Conservation (phyloP, 306 rosid species). For the Dicorynia guianensis region DNA sequence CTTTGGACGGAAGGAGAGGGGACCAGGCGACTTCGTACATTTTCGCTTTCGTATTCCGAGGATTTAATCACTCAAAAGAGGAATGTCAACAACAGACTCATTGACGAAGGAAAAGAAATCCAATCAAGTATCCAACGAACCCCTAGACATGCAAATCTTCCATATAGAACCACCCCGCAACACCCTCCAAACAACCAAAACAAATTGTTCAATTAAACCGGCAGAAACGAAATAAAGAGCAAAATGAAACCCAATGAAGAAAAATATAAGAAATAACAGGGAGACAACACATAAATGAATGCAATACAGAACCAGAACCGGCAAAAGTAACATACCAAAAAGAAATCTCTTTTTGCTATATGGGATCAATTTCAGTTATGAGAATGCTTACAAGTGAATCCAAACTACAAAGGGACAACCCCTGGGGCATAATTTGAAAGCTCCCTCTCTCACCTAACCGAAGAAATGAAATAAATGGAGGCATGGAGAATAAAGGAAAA, state of each 20-base stretch:
- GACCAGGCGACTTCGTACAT: background rate
- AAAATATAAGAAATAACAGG: background rate
- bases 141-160: too few relatives aligned
- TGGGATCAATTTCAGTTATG: conserved; percentile 41
- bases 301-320: conserved; percentile 14
- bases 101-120: background rate
- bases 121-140: background rate
- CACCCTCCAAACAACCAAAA: background rate
- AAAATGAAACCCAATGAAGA: background rate
- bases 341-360: conserved; percentile 22
- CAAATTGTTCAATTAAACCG: conserved; percentile 20
- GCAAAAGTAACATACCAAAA: conserved; percentile 45
- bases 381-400: conserved; percentile 44
- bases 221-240: background rate
- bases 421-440: conserved; percentile 23
- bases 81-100: conserved; percentile 18
- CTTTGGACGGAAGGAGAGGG: too few relatives aligned
- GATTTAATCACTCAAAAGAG: background rate
- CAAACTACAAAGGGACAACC: conserved; percentile 14
- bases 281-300: conserved; percentile 18
- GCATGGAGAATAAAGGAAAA: conserved; percentile 40
- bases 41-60: background rate
- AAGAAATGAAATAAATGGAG: conserved; percentile 35
- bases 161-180: too few relatives aligned
- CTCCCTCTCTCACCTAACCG: background rate